These are phyloP conservation scores for Eucalyptus pauciflora DNA, from an alignment of 345 rosid genomes.

Conservation along the genomic window DNA sequence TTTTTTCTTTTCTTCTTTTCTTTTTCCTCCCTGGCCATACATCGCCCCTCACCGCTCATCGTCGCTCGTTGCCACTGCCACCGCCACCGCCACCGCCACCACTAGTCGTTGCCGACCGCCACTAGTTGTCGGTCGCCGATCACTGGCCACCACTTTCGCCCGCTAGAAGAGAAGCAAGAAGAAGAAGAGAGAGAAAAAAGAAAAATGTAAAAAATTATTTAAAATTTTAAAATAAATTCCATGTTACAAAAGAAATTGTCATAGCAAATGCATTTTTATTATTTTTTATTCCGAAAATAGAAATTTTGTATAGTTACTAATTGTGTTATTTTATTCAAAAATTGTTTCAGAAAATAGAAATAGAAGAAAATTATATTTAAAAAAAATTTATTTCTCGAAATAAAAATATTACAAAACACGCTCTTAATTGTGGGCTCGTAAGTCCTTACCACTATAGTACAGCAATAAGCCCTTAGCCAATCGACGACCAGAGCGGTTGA, in stretches of 20 bases:
- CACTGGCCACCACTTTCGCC: fast-evolving
- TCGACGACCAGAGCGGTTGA: not conserved
- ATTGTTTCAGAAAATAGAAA: fast-evolving
- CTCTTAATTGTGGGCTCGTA: not conserved
- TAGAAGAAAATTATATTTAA: too few relatives aligned
- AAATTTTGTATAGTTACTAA: too few relatives aligned
- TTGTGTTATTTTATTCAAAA: fast-evolving
- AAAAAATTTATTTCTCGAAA: fast-evolving
- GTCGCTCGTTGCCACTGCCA: too few relatives aligned
- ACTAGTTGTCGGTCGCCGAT: fast-evolving
- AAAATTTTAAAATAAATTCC: too few relatives aligned
- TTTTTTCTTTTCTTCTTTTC: too few relatives aligned
- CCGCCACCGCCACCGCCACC: too few relatives aligned
- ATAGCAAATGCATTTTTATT: too few relatives aligned
- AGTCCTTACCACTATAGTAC: fast-evolving
- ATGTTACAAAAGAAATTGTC: too few relatives aligned
- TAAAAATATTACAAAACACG: fast-evolving
- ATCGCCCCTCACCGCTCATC: fast-evolving
- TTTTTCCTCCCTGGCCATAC: too few relatives aligned
- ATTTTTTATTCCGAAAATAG: fast-evolving
- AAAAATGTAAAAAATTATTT: too few relatives aligned
- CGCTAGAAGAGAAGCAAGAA: too few relatives aligned
- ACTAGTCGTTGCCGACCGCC: fast-evolving
- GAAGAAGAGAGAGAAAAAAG: too few relatives aligned
- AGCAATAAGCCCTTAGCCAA: not conserved